These are phyloP conservation scores for Syncephalastrum monosporum DNA, from an alignment of 371 early-diverging fungal genomes.

Conservation along the genomic window DNA sequence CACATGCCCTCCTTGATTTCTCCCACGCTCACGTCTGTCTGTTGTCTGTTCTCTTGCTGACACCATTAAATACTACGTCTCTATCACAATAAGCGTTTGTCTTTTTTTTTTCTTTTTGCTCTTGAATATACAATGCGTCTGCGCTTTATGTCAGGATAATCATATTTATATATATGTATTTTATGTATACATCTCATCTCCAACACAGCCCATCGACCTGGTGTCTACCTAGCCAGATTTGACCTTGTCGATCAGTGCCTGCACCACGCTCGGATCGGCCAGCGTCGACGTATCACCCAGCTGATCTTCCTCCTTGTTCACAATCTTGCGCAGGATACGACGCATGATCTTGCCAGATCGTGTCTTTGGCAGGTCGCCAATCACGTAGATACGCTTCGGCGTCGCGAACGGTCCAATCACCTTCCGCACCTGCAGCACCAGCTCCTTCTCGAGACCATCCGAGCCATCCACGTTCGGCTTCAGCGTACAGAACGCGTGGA, in stretches of 20 bases:
- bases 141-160: no score
- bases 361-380: constrained; percentile 95
- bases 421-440: constrained; percentile 78
- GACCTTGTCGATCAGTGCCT: constrained; percentile 9
- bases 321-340: constrained; percentile 91
- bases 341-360: constrained; percentile 98
- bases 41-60: no score
- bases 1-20: no score
- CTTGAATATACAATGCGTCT: no score
- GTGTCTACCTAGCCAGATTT: no score
- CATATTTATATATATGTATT: no score
- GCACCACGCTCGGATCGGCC: constrained; percentile 67
- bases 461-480: constrained; percentile 58
- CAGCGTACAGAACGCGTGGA: constrained; percentile 72
- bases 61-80: no score
- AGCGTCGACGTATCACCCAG: constrained; percentile 88
- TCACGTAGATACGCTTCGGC: constrained; percentile 84
- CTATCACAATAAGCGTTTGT: no score
- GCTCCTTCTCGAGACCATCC: constrained; percentile 55
- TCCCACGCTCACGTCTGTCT: no score
- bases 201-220: no score
- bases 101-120: no score
- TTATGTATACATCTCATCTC: no score
- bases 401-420: constrained; percentile 96
- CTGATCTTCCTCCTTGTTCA: constrained; percentile 79